Percentiles rank a stretch among this genome's conserved stretches.
Evolutionary conservation across 768 basidiomycete species (phyloP).

Genomic region (Gymnopilus junonius): DNA sequence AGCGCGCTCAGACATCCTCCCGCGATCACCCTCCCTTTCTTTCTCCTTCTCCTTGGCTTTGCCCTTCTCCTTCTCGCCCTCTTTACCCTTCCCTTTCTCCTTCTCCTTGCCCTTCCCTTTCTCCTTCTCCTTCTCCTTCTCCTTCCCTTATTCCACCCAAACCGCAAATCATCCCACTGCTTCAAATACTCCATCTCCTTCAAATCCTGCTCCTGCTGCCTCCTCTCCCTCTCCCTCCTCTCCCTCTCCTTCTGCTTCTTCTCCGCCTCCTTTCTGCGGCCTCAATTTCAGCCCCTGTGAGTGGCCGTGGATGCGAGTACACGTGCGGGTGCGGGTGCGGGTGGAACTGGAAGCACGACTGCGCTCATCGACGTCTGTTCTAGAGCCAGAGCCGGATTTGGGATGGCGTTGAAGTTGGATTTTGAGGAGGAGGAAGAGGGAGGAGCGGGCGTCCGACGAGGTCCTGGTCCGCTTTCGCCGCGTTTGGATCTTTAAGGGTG

Average conservation of each 20-base stretch:
- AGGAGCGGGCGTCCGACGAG: too few relatives aligned
- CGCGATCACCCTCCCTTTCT: conserved; percentile 10
- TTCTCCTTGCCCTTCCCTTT: too few relatives aligned
- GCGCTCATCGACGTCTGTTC: too few relatives aligned
- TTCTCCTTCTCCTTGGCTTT: conserved; percentile 7
- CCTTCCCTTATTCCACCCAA: too few relatives aligned
- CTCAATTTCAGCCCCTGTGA: not conserved
- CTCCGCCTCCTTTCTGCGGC: not conserved
- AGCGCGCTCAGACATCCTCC: not conserved
- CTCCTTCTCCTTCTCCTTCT: too few relatives aligned
- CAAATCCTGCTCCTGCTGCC: not conserved
- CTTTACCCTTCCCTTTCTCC: conserved; percentile 10
- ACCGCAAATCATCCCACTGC: conserved; percentile 29
- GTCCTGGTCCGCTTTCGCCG: too few relatives aligned
- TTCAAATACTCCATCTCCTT: conserved; percentile 20
- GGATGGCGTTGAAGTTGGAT: too few relatives aligned
- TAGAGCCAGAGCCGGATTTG: too few relatives aligned
- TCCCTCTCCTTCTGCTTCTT: conserved; percentile 6
- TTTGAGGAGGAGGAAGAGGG: not conserved
- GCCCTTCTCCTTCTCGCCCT: conserved; percentile 10
- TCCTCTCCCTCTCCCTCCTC: not conserved
- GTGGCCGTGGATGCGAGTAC: not conserved
- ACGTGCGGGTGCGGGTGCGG: not conserved
- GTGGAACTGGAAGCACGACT: too few relatives aligned
- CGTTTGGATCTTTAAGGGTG: conserved; percentile 5